These are phyloP conservation scores for Raffaelea ambrosiae DNA, from an alignment of 2,329 filamentous ascomycete species.

Conservation along the genomic window DNA sequence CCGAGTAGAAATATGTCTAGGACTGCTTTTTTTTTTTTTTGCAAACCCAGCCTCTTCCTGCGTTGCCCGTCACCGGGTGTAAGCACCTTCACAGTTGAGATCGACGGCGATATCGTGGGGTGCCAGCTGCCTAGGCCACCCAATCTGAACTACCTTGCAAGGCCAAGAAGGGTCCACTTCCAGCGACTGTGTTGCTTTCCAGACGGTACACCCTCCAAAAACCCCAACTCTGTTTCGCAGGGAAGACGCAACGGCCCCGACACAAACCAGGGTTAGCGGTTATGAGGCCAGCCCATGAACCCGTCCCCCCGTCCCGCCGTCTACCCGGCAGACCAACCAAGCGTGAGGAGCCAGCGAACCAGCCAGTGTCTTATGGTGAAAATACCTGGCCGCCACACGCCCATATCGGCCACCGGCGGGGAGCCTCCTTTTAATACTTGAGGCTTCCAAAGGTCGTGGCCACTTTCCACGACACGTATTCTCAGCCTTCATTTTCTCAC, in stretches of 20 bases:
- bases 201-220: slow-evolving; percentile 5
- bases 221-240: slow-evolving; percentile 7
- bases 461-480: not conserved
- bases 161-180: slow-evolving; percentile 18
- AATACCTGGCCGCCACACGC: slow-evolving; percentile 6
- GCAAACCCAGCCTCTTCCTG: not conserved
- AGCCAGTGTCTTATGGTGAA: slow-evolving; percentile 4
- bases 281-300: slow-evolving; percentile 7
- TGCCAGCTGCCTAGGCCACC: slow-evolving; percentile 17
- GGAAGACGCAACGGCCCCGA: slow-evolving; percentile 4
- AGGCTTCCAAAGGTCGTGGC: not conserved
- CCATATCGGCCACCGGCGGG: slow-evolving; percentile 8
- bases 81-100: slow-evolving; percentile 15
- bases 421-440: slow-evolving; percentile 7
- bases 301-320: slow-evolving; percentile 7
- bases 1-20: not conserved
- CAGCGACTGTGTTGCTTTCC: slow-evolving; percentile 17
- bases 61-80: slow-evolving; percentile 2
- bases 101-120: slow-evolving; percentile 26
- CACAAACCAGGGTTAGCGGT: slow-evolving; percentile 6
- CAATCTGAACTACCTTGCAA: slow-evolving; percentile 21
- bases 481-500: too few species aligned
- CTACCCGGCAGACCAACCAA: slow-evolving; percentile 1
- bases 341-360: not conserved
- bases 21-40: not conserved